Evolutionary conservation across 768 basidiomycete genomes (phyloP), one percentile per base, ranked within the genome.

Genomic region (Phanerodontia chrysosporium): DNA sequence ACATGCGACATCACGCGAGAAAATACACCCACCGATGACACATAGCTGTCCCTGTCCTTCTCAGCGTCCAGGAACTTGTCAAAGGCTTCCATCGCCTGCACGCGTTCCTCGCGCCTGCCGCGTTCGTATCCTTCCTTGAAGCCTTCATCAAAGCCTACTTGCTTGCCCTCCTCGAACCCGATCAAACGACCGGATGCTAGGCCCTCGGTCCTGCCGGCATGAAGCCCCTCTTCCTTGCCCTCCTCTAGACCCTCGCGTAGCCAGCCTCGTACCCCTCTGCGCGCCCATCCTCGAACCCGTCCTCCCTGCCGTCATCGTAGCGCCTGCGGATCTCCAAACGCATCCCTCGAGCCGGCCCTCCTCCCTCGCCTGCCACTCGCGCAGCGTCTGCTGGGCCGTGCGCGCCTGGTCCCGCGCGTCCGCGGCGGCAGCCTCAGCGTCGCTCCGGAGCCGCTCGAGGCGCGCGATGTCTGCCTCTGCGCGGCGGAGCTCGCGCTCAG

Each of bases 41-140:
- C 48, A 25, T 62, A 22, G 49, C 61, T 66, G 32, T 65, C 45
- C 35, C 58, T 58, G 42, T 65, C 73, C 61, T 74, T 69, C 59
- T 84, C 80, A 63, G 77, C 70, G 24, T 73, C 72, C 55, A 85
- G 69, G 69, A 84, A 82, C 39, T 74, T 74, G 67, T 87, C 83
- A 71, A 87, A 84, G 9, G 82, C 82, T 51, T 80, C 78, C 27
- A 84, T 59, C 0, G 83, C 85, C 61, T 76, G 78, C 46, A 72
- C 70, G 29, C 83, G 78, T 68, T 84, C 84, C 63, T 82, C 80
- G 55, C 69, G 74, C 60, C 75, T 71, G 62, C 79, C 79, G 64
- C 73, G 61, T 58, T 68, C 64, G 57, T 67, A 67, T 12, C 76
- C 78, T 7, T 74, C 70, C 25, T 74, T 69, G 46, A 65, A 73